Percentiles rank a stretch among this genome's conserved stretches.
phyloP scores from a whole-genome alignment of 2,329 filamentous ascomycete genomes.

The Fusarium luffae region DNA sequence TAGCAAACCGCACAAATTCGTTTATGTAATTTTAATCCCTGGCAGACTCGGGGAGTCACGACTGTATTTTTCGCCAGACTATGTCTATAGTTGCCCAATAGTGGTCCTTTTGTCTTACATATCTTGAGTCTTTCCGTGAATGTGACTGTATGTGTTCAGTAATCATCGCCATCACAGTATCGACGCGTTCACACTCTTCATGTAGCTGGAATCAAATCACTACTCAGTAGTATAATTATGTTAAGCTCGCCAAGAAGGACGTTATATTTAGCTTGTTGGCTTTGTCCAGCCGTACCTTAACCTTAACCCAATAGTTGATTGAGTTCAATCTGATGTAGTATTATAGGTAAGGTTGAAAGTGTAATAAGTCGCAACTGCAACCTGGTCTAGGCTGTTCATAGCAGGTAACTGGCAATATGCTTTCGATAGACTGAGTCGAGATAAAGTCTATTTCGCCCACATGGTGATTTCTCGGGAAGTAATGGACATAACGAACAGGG shows the following conservation, averaged over 20 bases:
- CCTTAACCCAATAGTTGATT: neutral
- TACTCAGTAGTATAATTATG: too few relatives aligned
- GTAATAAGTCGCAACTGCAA: neutral
- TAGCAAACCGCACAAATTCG: constrained; percentile 40
- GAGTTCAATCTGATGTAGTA: neutral
- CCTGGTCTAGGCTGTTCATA: neutral
- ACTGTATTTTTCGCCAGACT: constrained; percentile 40
- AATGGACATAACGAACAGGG: neutral
- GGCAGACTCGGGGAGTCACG: constrained; percentile 36
- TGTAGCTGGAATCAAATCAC: too few relatives aligned
- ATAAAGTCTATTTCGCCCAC: neutral
- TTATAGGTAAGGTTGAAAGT: neutral
- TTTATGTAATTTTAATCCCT: constrained; percentile 42
- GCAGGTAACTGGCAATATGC: neutral
- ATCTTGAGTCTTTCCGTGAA: neutral
- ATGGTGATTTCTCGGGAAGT: neutral
- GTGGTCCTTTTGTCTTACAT: constrained; percentile 29
- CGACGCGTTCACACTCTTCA: neutral
- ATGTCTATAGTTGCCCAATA: constrained; percentile 41
- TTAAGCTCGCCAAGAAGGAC: neutral
- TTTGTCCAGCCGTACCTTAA: neutral
- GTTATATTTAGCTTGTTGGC: neutral
- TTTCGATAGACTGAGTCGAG: neutral
- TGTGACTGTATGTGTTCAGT: neutral
- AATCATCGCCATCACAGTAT: neutral